Conservation (phyloP, 495 filamentous ascomycete species). For the Aspergillus coremiiformis region DNA sequence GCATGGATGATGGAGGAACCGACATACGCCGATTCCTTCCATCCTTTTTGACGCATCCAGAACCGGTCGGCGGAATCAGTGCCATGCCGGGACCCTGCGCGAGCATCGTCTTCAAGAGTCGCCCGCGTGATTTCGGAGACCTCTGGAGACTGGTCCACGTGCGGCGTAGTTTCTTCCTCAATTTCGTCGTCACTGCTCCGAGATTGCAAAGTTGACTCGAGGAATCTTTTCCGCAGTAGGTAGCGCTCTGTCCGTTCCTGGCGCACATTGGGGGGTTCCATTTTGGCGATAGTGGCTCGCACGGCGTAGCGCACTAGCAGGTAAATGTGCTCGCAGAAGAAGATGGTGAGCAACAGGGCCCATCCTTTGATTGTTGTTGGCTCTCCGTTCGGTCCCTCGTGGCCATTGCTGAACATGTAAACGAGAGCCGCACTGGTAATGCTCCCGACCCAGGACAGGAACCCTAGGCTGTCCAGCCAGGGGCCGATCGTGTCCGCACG, state of each 20-base stretch:
- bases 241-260: conserved; percentile 74
- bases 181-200: conserved; percentile 26
- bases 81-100: conserved; percentile 43
- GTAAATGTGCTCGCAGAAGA: conserved; percentile 84
- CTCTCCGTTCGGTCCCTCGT: conserved; percentile 47
- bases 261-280: conserved; percentile 76
- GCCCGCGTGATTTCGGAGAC: conserved; percentile 33
- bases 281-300: conserved; percentile 59
- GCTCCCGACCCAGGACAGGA: conserved; percentile 87
- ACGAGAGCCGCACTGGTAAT: conserved; percentile 77
- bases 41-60: conserved; percentile 60
- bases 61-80: conserved; percentile 56
- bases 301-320: conserved; percentile 65
- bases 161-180: conserved; percentile 6
- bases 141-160: conserved; percentile 8
- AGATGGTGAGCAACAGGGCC: conserved; percentile 74
- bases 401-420: conserved; percentile 72
- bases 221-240: conserved; percentile 60
- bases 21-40: conserved; percentile 52
- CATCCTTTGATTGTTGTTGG: conserved; percentile 64
- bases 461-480: conserved; percentile 81
- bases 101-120: conserved; percentile 61
- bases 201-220: conserved; percentile 41
- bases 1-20: conserved; percentile 51
- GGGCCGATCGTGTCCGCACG: conserved; percentile 91